These are phyloP conservation scores for Coelastrella sp. DNA, from an alignment of 139 green algal species.

Conservation along the genomic window DNA sequence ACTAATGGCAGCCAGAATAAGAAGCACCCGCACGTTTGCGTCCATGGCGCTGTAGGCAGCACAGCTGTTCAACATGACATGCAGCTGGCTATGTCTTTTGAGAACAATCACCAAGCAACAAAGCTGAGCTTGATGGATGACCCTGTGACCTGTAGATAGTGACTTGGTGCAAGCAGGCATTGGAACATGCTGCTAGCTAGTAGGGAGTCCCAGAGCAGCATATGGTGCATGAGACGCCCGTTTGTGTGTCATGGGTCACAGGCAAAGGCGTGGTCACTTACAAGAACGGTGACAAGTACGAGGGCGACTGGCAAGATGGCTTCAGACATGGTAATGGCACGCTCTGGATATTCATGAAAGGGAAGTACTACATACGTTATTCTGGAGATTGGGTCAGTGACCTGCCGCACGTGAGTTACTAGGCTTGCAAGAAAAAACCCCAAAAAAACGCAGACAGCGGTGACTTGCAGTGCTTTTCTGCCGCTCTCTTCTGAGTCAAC, in stretches of 20 bases:
- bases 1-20: too few species aligned
- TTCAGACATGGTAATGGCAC: conserved; percentile 71
- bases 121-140: neutral
- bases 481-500: neutral
- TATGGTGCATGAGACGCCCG: too few species aligned
- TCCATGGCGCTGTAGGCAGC: too few species aligned
- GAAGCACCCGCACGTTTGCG: too few species aligned
- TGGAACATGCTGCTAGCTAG: too few species aligned
- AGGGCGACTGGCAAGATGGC: conserved; percentile 75
- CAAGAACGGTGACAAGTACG: conserved; percentile 83
- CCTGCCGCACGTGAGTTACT: conserved; percentile 56
- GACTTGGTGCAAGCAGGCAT: too few species aligned
- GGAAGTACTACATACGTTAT: conserved; percentile 77
- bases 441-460: neutral
- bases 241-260: conserved; percentile 14
- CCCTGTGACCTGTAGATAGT: neutral
- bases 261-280: conserved; percentile 76
- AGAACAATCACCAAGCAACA: neutral
- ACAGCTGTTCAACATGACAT: neutral
- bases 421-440: neutral
- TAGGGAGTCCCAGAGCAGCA: too few species aligned
- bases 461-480: neutral
- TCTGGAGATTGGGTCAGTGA: conserved; percentile 73
- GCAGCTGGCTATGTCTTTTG: neutral
- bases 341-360: conserved; percentile 66